Evolutionary conservation across 768 basidiomycete genomes (phyloP).

Genomic region (Russula brevipes): DNA sequence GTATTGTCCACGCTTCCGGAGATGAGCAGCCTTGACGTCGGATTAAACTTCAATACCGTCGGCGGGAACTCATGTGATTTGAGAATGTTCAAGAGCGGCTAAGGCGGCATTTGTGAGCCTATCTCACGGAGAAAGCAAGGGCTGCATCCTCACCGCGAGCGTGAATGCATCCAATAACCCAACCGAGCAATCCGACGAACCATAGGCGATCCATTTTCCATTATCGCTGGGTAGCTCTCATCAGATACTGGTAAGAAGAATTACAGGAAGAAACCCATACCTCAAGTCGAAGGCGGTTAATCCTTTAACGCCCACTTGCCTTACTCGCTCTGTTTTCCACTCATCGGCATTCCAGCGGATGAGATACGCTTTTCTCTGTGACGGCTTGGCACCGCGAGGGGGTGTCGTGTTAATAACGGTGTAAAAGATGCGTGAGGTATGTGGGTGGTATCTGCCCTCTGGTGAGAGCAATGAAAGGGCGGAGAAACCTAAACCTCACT

Average conservation of each 20-base stretch:
- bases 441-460: slow-evolving; percentile 52
- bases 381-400: slow-evolving; percentile 49
- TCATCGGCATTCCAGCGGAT: slow-evolving; percentile 67
- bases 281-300: slow-evolving; percentile 87
- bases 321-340: slow-evolving; percentile 60
- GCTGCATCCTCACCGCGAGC: slow-evolving; percentile 48
- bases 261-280: slow-evolving; percentile 38
- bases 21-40: slow-evolving; percentile 70
- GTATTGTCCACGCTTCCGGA: slow-evolving; percentile 91
- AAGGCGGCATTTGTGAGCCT: background rate
- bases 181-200: slow-evolving; percentile 80
- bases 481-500: slow-evolving; percentile 3
- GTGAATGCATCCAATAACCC: slow-evolving; percentile 77
- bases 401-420: slow-evolving; percentile 66
- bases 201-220: slow-evolving; percentile 79
- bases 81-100: slow-evolving; percentile 85
- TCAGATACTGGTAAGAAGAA: background rate
- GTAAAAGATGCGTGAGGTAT: slow-evolving; percentile 50
- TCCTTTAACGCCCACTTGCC: slow-evolving; percentile 73
- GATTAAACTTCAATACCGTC: slow-evolving; percentile 85
- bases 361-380: slow-evolving; percentile 57
- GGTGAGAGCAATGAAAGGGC: background rate
- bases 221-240: slow-evolving; percentile 48
- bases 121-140: slow-evolving; percentile 1
- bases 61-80: slow-evolving; percentile 94